Evolutionary conservation across 352 stramenopile genomes (phyloP), one percentile per base, ranked within the genome.

Genomic region (Globisporangium perplexum): DNA sequence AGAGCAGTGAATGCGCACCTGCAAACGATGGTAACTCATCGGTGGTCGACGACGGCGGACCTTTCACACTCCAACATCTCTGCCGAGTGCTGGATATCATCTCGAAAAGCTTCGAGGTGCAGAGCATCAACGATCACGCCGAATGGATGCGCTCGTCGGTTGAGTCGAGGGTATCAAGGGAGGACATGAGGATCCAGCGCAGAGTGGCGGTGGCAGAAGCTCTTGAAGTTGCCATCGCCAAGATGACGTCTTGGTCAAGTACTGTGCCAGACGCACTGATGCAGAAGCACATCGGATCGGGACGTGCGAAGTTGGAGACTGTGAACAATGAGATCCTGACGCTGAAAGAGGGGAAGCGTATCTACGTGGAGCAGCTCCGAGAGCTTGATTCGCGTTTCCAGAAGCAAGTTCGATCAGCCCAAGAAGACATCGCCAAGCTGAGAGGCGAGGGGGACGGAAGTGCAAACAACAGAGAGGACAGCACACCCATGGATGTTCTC

Each of bases 41-140:
- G 43, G 60, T 18, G 60, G 65, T 7, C 43, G 42, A 53, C 48
- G 53, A 45, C 39, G 26, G n/a, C 41, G 63, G 53, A 1, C 57
- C 44, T 10, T 80, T 74, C 42, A 66, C 65, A 17, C 48, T 88
- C 1, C 26, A 55, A n/a, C 66, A 79, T n/a, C 45, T 86, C 7
- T 68, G 61, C 11, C 67, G 62, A 30, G 75, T 70, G 20, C 53
- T 86, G 17, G 72, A 88, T 38, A 66, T 88, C n/a, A 74, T 88
- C 44, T 66, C 66, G 10, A 12, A 66, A 42, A 68, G 55, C 4
- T 69, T 86, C 20, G 77, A 86, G 59, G 68, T 78, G 22, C 63
- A 80, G 59, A 71, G 83, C 39, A 63, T 72, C 14, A 55, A 69
- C 30, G 52, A 62, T 15, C 35, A 53, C 26, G 54, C 63, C 36